A percentile compares a stretch with the other conserved stretches of the same genome.
phyloP scores from a whole-genome alignment of 129 eudicot species.

The Silybum marianum region DNA sequence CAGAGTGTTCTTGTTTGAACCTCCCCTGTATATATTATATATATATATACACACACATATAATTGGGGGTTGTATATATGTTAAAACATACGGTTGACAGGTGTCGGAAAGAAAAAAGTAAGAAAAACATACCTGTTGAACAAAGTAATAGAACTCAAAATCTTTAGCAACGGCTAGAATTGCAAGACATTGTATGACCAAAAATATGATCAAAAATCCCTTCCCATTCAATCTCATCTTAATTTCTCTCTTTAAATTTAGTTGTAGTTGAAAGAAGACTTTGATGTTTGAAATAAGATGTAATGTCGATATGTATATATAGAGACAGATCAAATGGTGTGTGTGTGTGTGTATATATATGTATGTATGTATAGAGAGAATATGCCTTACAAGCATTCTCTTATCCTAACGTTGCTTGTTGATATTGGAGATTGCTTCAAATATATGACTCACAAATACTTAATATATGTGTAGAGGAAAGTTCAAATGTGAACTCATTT shows the following conservation, averaged over 20 bases:
- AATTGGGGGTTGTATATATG: too few species aligned
- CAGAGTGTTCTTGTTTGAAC: too few species aligned
- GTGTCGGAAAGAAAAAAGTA: neutral
- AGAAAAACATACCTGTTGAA: conserved; percentile 48
- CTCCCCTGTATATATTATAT: too few species aligned
- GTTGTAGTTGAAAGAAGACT: conserved; percentile 15
- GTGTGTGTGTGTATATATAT: neutral
- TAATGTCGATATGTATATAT: conserved; percentile 2
- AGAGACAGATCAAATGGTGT: neutral
- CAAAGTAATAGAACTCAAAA: conserved; percentile 64
- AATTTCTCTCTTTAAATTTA: conserved; percentile 13
- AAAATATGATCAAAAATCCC: conserved; percentile 18
- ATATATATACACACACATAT: too few species aligned
- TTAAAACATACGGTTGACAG: too few species aligned
- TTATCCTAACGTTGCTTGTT: conserved; percentile 33
- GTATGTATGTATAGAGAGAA: neutral
- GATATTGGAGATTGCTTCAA: conserved; percentile 32
- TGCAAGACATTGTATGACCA: conserved; percentile 38
- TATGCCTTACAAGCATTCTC: conserved; percentile 36
- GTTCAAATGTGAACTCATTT: too few species aligned
- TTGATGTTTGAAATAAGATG: conserved; percentile 14
- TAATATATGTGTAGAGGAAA: neutral
- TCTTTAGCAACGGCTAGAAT: conserved; percentile 32
- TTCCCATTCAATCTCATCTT: conserved; percentile 37
- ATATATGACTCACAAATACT: neutral